Evolutionary conservation across 208 protist species (phyloP), one percentile per base, ranked within the genome.

Genomic region (Borovskyia barvae): DNA sequence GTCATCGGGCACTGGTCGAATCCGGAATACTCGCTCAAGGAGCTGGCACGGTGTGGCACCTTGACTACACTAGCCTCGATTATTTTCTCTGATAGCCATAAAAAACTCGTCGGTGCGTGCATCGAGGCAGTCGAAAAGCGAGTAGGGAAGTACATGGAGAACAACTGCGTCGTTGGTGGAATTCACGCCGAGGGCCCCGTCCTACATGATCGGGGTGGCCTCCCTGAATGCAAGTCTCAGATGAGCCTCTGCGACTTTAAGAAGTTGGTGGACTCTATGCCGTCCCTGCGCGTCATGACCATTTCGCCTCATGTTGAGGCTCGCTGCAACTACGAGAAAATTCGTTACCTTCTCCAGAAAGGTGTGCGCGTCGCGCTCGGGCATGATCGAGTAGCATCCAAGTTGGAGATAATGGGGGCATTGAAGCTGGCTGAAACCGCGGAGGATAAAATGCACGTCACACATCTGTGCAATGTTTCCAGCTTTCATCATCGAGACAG

Each of bases 171-270:
- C 41, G 55, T 89, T 20, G 82, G 74, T 12, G 82, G 82, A 36
- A 84, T 89, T 37, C 82, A 89, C 45, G 82, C 82, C 2, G 77
- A 89, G 52, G 82, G 82, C 11, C 82, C 82, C 1, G 60, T 89
- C 39, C 82, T 89, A 50, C 56, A 78, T 39, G 82, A 89, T 66
- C 74, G 68, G 15, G 82, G 82, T 5, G 82, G 82, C 14, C 62
- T 89, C 36, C 82, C 82, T 8, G 46, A 58, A 24, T 79, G 69
- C 66, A 63, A 75, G 19, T 75, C 47, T 30, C 29, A 64, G 24
- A 61, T 76, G 46, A 63, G 45, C n/a, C 63, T 75, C 37, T 45
- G 60, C 28, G 54, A 63, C 1, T 90, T 90, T 39, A 61, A 63
- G 36, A 33, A 51, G 15, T 71, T 86, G 7, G 83, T 78, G 17